A percentile compares a stretch with the other conserved stretches of the same genome.
These are phyloP conservation scores for Fusarium succisae DNA, from an alignment of 2,329 filamentous ascomycete species.

Conservation along the genomic window DNA sequence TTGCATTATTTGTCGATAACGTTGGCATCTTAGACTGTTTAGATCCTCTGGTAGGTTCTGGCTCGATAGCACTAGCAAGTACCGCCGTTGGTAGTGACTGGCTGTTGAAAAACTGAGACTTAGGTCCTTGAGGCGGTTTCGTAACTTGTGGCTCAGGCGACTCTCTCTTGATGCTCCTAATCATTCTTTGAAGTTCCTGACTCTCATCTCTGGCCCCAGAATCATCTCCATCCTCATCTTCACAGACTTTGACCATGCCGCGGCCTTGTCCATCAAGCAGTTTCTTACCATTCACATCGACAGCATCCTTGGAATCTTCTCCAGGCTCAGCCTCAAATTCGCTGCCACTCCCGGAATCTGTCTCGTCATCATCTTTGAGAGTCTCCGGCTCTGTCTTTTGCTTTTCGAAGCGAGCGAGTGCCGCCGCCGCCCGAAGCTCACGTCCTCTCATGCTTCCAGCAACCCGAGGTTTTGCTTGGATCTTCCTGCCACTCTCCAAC, in stretches of 20 bases:
- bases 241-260: slow-evolving; percentile 78
- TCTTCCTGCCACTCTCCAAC: slow-evolving; percentile 72
- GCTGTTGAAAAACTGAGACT: background rate
- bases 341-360: slow-evolving; percentile 57
- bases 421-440: slow-evolving; percentile 80
- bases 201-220: slow-evolving; percentile 58
- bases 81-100: background rate
- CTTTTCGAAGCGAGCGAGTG: slow-evolving; percentile 75
- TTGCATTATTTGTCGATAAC: background rate
- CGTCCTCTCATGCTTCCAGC: slow-evolving; percentile 78
- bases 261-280: slow-evolving; percentile 73
- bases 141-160: background rate
- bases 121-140: background rate
- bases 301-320: slow-evolving; percentile 59
- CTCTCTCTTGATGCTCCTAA: slow-evolving; percentile 42
- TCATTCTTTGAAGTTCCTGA: slow-evolving; percentile 67
- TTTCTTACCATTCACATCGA: slow-evolving; percentile 71
- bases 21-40: background rate
- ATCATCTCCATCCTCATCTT: slow-evolving; percentile 69
- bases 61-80: slow-evolving; percentile 13
- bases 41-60: slow-evolving; percentile 5
- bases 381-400: slow-evolving; percentile 57
- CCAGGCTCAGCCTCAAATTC: slow-evolving; percentile 60
- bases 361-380: slow-evolving; percentile 47
- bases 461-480: slow-evolving; percentile 74